Evolutionary conservation across 257 asterid species (phyloP), one percentile per base, ranked within the genome.

Genomic region (Solanum ossicruentum): DNA sequence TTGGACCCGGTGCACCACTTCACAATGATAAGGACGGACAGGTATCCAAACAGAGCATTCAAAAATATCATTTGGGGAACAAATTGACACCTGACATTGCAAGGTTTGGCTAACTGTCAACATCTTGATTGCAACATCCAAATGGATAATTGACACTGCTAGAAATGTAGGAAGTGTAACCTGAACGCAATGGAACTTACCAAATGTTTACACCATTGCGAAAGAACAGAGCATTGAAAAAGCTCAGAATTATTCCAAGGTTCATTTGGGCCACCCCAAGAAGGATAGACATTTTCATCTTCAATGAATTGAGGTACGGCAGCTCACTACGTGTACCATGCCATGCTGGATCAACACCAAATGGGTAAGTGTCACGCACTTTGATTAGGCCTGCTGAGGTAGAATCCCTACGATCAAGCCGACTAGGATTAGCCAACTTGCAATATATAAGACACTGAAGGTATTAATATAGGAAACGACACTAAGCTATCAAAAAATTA

Each of bases 251-350:
- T 88, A 97, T 93, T 87, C 99, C 99, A 58, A 97, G 93, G 92
- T 95, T 94, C 99, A 97, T 97, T 91, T 97, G 99, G 87, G 98
- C 90, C 88, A 97, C 99, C 81, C 99, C 99, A 82, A 97, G 87
- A 61, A 97, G 96, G 85, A 97, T 95, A n/a, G 99, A 97, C 99
- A 97, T 92, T 89, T 97, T 97, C 99, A 97, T 97, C 91, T 95
- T 97, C 84, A 95, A 87, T 58, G 99, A 97, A 87, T 97, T 97
- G 18, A 97, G 97, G 88, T 94, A 94, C 43, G 99, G 97, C 88
- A 97, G 88, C 88, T 97, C 99, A 87, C 97, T 97, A 79, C 99
- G 98, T 70, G 95, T 11, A 81, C 99, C 99, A 86, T 97, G 95
- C 99, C 99, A 97, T 71, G 91, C 97, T 87, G 99, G 99, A 90